Evolutionary conservation across 2,329 filamentous ascomycete genomes (phyloP), one percentile per base, ranked within the genome.

Genomic region (Hypoxylon sp.): DNA sequence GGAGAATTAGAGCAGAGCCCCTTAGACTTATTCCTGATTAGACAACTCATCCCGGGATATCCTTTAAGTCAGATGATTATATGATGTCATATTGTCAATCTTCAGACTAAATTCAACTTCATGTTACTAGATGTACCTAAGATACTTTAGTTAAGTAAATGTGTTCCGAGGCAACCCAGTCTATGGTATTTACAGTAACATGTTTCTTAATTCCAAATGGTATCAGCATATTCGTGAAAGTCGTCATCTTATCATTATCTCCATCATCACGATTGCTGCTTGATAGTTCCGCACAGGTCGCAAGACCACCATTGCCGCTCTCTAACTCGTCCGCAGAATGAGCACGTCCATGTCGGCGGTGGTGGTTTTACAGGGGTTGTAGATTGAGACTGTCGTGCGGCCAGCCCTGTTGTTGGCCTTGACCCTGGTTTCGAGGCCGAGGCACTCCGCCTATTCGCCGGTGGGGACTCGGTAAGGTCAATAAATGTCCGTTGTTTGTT

Each of bases 251-350:
- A 39, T 32, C 14, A 41, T 39, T n/a, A 27, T 12, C 23, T 29
- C 12, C 32, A 21, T 61, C 32, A 70, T 29, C 65, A 68, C 21
- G 71, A 74, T 14, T 64, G 52, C 7, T 61, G 53, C 76, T 87
- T 88, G 77, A 88, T 82, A 67, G 77, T 81, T 1, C 85, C 85
- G 72, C 87, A 89, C 2, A 79, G 75, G 16, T 82, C 82, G 69
- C 87, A 88, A 23, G 82, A 85, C 85, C 86, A 88, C 84, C 85
- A 88, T 67, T 83, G 80, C 46, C 79, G 77, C 60, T 87, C 84
- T 78, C 87, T 85, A 25, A 77, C 74, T 1, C 80, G 84, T 7
- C 81, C 81, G 67, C 87, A 89, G 58, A 80, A 80, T 14, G 79
- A 80, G 68, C 87, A 89, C 30, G 77, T 78, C 87, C 86, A 89